Evolutionary conservation across 495 filamentous ascomycete genomes (phyloP), one percentile per base, ranked within the genome.

Genomic region (Penicillium bialowiezense): DNA sequence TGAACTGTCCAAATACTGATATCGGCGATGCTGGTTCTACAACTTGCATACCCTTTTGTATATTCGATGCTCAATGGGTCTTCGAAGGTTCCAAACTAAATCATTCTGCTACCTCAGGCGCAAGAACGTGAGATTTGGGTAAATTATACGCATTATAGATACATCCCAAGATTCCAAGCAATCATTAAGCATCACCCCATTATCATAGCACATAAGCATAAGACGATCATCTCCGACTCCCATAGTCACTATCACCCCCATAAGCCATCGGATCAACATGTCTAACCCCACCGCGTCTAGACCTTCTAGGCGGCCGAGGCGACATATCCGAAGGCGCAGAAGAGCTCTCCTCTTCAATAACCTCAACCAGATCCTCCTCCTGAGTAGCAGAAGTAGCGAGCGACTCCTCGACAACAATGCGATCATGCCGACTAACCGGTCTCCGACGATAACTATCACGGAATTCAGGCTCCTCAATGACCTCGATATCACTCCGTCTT

Each of bases 301-400:
- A 34, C 18, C 59, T 46, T 41, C 64, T 33, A 15, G 54, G 40
- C 41, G 50, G 56, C 41, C 40, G 5, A 9, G 56, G 52, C 21
- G 55, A 55, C 13, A 41, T 13, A 29, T 56, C 47, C 13, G 58
- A 62, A 24, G 56, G 10, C 0, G 14, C 48, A 7, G 13, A 56
- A 7, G 13, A 56, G 62, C 42, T 64, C 54, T 50, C 69, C 43
- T 9, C 68, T 46, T 70, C 68, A 55, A 65, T 44, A 15, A 66
- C 62, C 59, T 65, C 60, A 5, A 67, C 43, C 1, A 63, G 36
- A 51, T 68, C 66, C 6, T 60, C 64, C 24, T 61, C 69, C 26
- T 51, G 42, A 2, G 58, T 52, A 1, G 55, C 50, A 19, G 50
- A 43, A 3, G 60, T 58, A 28, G 67, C 53, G 19, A 48, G 23